Evolutionary conservation across 805 yeast species (phyloP), one percentile per base, ranked within the genome.

Genomic region (Saccharomyces jurei): DNA sequence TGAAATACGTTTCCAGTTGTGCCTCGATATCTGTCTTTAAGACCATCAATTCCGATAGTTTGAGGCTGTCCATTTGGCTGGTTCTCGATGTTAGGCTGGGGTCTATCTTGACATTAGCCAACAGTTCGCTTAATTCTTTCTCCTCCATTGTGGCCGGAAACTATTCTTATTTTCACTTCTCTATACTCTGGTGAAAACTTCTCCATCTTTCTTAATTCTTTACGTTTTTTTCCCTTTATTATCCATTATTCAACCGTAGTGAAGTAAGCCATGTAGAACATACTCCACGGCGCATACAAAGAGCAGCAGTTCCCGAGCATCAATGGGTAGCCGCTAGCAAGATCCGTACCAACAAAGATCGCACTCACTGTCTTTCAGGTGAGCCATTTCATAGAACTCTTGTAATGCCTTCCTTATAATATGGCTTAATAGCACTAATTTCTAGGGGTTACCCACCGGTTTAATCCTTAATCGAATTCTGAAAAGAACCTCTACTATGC

Each of bases 1-100:
- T 78, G 56, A 77, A 74, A 48, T 82, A 64, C 5, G 60, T 62
- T 31, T 60, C 62, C 26, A 81, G 58, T 55, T 77, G 77, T 3
- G 54, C 25, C 54, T 80, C 84, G 28, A 83, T 63, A 30, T 60
- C 59, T 22, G 62, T 59, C 51, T 78, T 78, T 52, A 75, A 58
- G 4, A 36, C 44, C 44, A 36, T 36, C 44, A 36, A 17, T 36
- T 36, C 44, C 25, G 44, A 10, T 8, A 36, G 44, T 17, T 36
- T 36, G 44, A 36, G 17, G 44, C 17, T 21, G 25, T 36, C 44
- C 25, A 36, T 36, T 21, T 36, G 48, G 49, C 17, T 14, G 4
- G 17, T 28, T 6, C 41, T 36, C 21, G 44, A 30, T 48, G 50
- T 21, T 6, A 13, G 6, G 47, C 32, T 26, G 25, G 52, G 21